Evolutionary conservation across 2,329 filamentous ascomycete species (phyloP).

Genomic region (Colletotrichum trifolii): DNA sequence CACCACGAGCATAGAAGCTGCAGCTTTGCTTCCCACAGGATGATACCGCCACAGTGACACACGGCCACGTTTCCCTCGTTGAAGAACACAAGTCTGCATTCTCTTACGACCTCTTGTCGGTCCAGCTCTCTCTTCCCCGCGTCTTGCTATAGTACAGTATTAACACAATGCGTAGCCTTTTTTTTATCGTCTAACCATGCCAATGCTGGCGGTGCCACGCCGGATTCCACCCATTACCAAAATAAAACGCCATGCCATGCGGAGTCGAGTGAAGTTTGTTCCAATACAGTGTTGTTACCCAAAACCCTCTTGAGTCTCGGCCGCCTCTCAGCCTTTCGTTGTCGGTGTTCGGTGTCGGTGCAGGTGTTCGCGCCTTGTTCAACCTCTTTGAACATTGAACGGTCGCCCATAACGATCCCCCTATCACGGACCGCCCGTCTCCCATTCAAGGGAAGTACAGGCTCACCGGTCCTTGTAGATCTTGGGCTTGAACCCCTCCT

Average conservation of each 20-base stretch:
- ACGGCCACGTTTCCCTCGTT: not conserved
- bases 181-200: conserved; percentile 37
- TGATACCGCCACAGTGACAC: too few relatives aligned
- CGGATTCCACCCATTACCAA: conserved; percentile 19
- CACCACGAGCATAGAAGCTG: too few relatives aligned
- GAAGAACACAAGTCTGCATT: conserved; percentile 24
- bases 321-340: conserved; percentile 4
- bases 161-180: conserved; percentile 32
- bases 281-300: conserved; percentile 25
- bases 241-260: conserved; percentile 39
- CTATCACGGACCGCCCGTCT: not conserved
- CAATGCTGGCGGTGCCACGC: conserved; percentile 35
- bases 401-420: not conserved
- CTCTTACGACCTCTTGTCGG: conserved; percentile 19
- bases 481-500: conserved; percentile 94
- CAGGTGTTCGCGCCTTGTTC: not conserved
- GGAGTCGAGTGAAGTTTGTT: conserved; percentile 39
- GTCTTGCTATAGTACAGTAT: conserved; percentile 34
- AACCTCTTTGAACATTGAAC: not conserved
- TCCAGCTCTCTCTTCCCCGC: not conserved
- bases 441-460: too few relatives aligned
- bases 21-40: too few relatives aligned
- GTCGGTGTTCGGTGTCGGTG: not conserved
- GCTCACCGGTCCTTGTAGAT: conserved; percentile 79
- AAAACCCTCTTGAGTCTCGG: conserved; percentile 3